Evolutionary conservation across 2,329 filamentous ascomycete species (phyloP).

Genomic region (Penicillium sp.): DNA sequence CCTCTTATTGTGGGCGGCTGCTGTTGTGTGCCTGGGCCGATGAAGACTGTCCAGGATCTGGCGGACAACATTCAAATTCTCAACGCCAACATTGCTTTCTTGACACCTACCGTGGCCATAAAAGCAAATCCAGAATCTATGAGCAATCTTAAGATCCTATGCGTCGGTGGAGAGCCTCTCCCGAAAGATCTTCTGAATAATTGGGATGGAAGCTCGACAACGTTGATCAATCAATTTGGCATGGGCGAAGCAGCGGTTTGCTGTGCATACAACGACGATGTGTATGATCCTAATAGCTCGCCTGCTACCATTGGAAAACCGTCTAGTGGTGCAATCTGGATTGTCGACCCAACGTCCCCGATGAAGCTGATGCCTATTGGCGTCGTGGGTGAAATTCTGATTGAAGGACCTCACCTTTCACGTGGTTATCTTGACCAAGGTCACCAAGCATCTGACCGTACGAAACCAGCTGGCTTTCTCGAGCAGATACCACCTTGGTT

Average conservation of each 20-base stretch:
- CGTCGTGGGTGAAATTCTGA: slow-evolving; percentile 29
- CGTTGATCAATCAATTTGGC: slow-evolving; percentile 28
- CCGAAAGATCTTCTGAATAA: slow-evolving; percentile 21
- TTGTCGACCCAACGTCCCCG: slow-evolving; percentile 21
- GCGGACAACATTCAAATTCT: slow-evolving; percentile 17
- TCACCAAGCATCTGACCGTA: slow-evolving; percentile 12
- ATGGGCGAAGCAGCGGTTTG: slow-evolving; percentile 28
- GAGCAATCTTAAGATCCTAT: slow-evolving; percentile 21
- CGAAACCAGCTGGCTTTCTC: slow-evolving; percentile 13
- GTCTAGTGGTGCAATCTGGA: slow-evolving; percentile 28
- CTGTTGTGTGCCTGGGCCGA: slow-evolving; percentile 25
- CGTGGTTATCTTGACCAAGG: slow-evolving; percentile 26
- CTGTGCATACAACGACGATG: slow-evolving; percentile 24
- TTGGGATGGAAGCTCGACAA: slow-evolving; percentile 13
- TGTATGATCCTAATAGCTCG: slow-evolving; percentile 8
- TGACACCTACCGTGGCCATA: slow-evolving; percentile 27
- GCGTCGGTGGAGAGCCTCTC: slow-evolving; percentile 28
- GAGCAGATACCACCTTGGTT: slow-evolving; percentile 12
- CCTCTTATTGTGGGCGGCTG: slow-evolving; percentile 26
- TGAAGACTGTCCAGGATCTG: slow-evolving; percentile 7
- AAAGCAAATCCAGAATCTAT: slow-evolving; percentile 20
- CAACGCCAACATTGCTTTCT: slow-evolving; percentile 26
- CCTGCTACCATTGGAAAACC: slow-evolving; percentile 16
- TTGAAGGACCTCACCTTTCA: slow-evolving; percentile 30
- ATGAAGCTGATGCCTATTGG: slow-evolving; percentile 27